Base-by-base conservation (phyloP, 2,329 filamentous ascomycete genomes). In the Malbranchea zuffiana region DNA sequence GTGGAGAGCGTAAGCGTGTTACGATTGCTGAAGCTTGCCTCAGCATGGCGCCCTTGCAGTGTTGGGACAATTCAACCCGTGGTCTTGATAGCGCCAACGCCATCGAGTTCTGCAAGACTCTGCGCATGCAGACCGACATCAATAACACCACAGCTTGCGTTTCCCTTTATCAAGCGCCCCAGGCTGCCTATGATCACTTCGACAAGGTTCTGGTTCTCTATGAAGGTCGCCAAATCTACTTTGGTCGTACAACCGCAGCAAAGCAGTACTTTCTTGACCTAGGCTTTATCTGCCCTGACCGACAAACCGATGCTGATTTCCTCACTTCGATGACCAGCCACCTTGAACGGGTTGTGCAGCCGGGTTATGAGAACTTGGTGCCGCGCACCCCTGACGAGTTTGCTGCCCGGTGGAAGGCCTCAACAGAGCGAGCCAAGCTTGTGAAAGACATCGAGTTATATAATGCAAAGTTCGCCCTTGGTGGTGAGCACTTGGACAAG, bases 191-290 rank as follows among this genome's bases (percentile, higher is more conserved):
- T 61, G 68, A 69, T 28, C 73, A 77, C 18, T 87, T 88, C 44
- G 82, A 92, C 65, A 88, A 88, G 57, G 82, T 88, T 8, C 63
- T 90, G 49, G 79, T 87, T 23, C 82, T 90, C 36, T 80, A 87
- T 43, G 72, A 74, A 27, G 83, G 83, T 2, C 73, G 71, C 18
- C 77, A 85, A 53, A 80, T 83, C 21, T 88, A 77, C 60, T 85
- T 82, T 42, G 83, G 83, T 1, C 76, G 78, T 0, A 62, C 73
- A 0, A 57, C 67, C 1, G 72, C 81, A 43, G 83, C 82, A 1
- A 69, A 80, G 18, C 59, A 59, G 33, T 88, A 88, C 56, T 88
- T 90, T 43, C 82, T 87, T 50, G 62, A 71, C 1, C 71, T 90
- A 1, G 83, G 83, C 0, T 90, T 84, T 52, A 65, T 75, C 3